Evolutionary conservation across 1,139 yeast species (phyloP).

Genomic region (Pichia sp.): DNA sequence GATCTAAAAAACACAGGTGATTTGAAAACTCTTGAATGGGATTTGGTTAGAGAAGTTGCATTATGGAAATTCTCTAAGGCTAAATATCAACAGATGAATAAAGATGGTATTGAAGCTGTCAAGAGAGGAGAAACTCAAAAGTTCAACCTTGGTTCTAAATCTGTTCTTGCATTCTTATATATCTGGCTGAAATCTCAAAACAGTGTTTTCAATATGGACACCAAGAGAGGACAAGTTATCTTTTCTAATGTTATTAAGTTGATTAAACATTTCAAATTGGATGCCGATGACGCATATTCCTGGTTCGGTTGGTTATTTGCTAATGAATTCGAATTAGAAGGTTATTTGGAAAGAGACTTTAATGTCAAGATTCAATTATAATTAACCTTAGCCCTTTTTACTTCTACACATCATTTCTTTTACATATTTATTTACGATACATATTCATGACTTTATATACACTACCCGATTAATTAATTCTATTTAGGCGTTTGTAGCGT

Average conservation of each 20-base stretch:
- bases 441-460: too few species aligned
- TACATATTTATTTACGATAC: too few species aligned
- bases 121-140: constrained; percentile 10
- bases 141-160: constrained; percentile 23
- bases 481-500: too few species aligned
- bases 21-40: constrained; percentile 16
- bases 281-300: constrained; percentile 22
- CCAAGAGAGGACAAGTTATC: constrained; percentile 17
- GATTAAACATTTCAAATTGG: constrained; percentile 25
- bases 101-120: constrained; percentile 2
- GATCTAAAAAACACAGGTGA: constrained; percentile 8
- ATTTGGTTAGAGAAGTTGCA: constrained; percentile 17
- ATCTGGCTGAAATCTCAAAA: constrained; percentile 28
- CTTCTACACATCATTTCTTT: too few species aligned
- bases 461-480: too few species aligned
- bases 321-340: constrained; percentile 26
- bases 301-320: constrained; percentile 30
- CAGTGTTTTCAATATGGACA: constrained; percentile 7
- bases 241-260: constrained; percentile 21
- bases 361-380: constrained; percentile 12
- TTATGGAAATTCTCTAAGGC: constrained; percentile 13
- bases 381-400: neutral
- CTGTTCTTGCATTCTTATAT: constrained; percentile 24
- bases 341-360: constrained; percentile 22
- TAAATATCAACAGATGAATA: constrained; percentile 18